Evolutionary conservation across 2,329 filamentous ascomycete genomes (phyloP).

Genomic region (Aspergillus pseudoterreus): DNA sequence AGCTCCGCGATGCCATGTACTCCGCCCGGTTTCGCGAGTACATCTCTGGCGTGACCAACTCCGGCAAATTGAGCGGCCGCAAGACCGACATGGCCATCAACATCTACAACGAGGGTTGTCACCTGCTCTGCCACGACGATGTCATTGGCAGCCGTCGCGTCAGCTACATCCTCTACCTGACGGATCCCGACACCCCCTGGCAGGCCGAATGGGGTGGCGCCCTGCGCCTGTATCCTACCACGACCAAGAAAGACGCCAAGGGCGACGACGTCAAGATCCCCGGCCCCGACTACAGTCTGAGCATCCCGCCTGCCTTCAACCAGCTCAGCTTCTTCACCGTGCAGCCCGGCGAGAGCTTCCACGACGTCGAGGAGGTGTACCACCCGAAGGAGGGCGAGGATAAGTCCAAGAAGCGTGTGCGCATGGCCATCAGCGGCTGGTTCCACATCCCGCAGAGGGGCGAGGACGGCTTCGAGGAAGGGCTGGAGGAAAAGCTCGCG

Average conservation of each 20-base stretch:
- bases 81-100: conserved; percentile 99
- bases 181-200: conserved; percentile 88
- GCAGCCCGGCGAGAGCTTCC: conserved; percentile 96
- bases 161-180: conserved; percentile 95
- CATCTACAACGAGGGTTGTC: conserved; percentile 93
- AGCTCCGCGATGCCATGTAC: conserved; percentile 91
- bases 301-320: conserved; percentile 93
- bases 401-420: conserved; percentile 61
- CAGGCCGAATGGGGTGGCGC: conserved; percentile 89
- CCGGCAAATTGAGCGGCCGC: conserved; percentile 79
- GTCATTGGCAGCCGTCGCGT: conserved; percentile 95
- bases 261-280: conserved; percentile 77
- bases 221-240: conserved; percentile 76
- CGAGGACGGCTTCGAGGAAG: conserved; percentile 85
- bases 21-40: conserved; percentile 85
- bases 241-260: conserved; percentile 61
- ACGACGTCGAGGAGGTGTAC: conserved; percentile 98
- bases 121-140: conserved; percentile 94
- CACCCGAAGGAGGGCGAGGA: conserved; percentile 59
- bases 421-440: conserved; percentile 99
- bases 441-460: conserved; percentile 96
- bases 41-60: conserved; percentile 78
- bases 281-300: conserved; percentile 70
- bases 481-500: conserved; percentile 81
- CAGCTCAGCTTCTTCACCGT: conserved; percentile 98